Conservation (phyloP, 1,284 basidiomycete species). For the Ceratobasidium sp. region DNA sequence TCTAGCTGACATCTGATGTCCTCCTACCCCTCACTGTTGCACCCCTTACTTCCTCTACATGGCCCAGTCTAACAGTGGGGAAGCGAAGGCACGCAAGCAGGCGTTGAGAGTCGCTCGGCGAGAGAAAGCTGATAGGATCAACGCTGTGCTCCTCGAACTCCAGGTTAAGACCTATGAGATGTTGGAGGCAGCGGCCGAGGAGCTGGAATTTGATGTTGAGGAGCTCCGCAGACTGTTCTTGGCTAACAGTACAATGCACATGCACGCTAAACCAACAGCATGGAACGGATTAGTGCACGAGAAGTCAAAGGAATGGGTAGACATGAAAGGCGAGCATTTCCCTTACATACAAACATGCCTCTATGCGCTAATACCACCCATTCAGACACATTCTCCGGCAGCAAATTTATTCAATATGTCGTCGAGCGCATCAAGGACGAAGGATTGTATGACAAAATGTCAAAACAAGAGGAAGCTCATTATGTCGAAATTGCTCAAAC, state of each 20-base stretch:
- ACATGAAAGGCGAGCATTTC: background rate
- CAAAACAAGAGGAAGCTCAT: background rate
- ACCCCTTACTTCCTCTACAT: too few species aligned
- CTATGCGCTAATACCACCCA: background rate
- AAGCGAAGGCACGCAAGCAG: too few species aligned
- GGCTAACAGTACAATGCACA: background rate
- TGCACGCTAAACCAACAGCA: background rate
- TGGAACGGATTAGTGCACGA: slow-evolving; percentile 20
- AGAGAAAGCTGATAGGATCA: background rate
- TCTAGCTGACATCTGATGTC: too few species aligned
- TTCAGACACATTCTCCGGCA: background rate
- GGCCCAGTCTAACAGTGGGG: too few species aligned
- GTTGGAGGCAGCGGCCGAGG: background rate
- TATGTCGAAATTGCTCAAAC: background rate
- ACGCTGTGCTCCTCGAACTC: background rate
- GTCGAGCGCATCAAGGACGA: background rate
- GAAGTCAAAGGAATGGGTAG: slow-evolving; percentile 1
- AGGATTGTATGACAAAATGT: slow-evolving; percentile 6
- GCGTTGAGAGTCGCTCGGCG: background rate
- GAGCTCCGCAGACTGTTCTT: background rate
- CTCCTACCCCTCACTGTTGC: too few species aligned
- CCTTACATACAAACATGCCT: background rate
- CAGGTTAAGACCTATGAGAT: background rate
- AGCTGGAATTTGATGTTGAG: background rate
- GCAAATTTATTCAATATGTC: slow-evolving; percentile 2